Evolutionary conservation across 2,329 filamentous ascomycete genomes (phyloP).

Genomic region (Cercospora sojina): DNA sequence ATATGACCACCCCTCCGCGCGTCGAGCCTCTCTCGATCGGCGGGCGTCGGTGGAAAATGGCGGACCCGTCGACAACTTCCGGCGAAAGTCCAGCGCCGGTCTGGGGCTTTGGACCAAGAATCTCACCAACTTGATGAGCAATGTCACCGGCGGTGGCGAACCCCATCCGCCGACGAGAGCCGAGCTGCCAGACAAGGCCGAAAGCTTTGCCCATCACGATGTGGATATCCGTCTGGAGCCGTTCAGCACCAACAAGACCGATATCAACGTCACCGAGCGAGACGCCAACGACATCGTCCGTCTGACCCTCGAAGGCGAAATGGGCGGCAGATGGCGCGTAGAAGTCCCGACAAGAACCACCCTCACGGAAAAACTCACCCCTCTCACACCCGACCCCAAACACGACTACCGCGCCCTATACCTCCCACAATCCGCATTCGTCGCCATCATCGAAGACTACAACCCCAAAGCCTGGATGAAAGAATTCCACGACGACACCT

Average conservation of each 20-base stretch:
- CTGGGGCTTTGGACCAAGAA: slow-evolving; percentile 37
- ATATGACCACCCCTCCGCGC: slow-evolving; percentile 59
- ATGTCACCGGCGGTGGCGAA: slow-evolving; percentile 26
- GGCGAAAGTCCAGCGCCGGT: slow-evolving; percentile 32
- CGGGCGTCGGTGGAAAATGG: slow-evolving; percentile 17
- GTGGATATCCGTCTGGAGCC: slow-evolving; percentile 64
- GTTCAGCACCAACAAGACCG: slow-evolving; percentile 65
- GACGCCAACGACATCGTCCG: slow-evolving; percentile 65
- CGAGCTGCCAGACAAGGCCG: slow-evolving; percentile 54
- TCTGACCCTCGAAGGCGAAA: slow-evolving; percentile 67
- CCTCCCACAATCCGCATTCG: slow-evolving; percentile 40
- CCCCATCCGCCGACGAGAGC: slow-evolving; percentile 38
- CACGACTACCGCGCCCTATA: slow-evolving; percentile 46
- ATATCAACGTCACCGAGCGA: slow-evolving; percentile 60
- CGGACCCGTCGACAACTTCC: slow-evolving; percentile 16
- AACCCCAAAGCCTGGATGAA: slow-evolving; percentile 78
- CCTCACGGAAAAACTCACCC: slow-evolving; percentile 40
- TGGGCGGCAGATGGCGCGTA: slow-evolving; percentile 64
- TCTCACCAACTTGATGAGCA: slow-evolving; percentile 37
- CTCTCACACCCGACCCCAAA: slow-evolving; percentile 42
- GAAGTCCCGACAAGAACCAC: slow-evolving; percentile 62
- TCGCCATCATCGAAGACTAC: slow-evolving; percentile 68
- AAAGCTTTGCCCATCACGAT: slow-evolving; percentile 61
- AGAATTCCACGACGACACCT: slow-evolving; percentile 66
- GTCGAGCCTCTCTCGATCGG: slow-evolving; percentile 20